These are phyloP conservation scores for Malassezia psittaci DNA, from an alignment of 1,284 basidiomycete genomes.

Conservation along the genomic window DNA sequence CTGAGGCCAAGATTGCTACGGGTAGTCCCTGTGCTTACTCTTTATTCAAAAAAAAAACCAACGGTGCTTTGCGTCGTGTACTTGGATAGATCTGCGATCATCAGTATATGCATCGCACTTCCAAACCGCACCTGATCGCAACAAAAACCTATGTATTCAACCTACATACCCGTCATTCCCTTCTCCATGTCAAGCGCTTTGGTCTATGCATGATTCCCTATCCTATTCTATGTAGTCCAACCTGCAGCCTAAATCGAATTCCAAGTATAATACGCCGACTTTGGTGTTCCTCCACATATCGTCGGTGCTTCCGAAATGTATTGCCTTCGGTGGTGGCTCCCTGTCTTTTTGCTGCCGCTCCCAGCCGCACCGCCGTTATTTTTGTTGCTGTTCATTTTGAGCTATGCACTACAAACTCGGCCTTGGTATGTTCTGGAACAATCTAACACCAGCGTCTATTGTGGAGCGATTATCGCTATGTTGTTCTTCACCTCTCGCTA, in stretches of 20 bases:
- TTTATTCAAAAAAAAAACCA: too few relatives aligned
- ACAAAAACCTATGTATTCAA: too few relatives aligned
- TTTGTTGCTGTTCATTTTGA: conserved; percentile 32
- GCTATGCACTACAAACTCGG: conserved; percentile 32
- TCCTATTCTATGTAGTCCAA: background rate
- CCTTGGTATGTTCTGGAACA: conserved; percentile 20
- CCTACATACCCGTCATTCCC: too few relatives aligned
- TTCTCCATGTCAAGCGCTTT: background rate
- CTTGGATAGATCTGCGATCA: too few relatives aligned
- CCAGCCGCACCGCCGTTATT: conserved; percentile 34
- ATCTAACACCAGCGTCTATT: conserved; percentile 23
- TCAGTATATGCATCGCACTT: too few relatives aligned
- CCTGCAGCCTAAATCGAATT: background rate
- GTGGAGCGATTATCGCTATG: conserved; percentile 30
- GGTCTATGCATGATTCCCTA: too few relatives aligned
- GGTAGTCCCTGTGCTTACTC: too few relatives aligned
- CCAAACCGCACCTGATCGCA: too few relatives aligned
- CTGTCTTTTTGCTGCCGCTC: conserved; percentile 35
- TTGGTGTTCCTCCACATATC: too few relatives aligned
- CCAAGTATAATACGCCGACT: too few relatives aligned
- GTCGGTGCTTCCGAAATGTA: conserved; percentile 19
- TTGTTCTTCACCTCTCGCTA: conserved; percentile 31
- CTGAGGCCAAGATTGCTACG: too few relatives aligned
- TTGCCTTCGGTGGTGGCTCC: conserved; percentile 42
- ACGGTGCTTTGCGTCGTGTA: too few relatives aligned